Percentiles rank a stretch among this genome's conserved stretches.
phyloP scores from a whole-genome alignment of 148 eudicot species.

The Polygonum aviculare region DNA sequence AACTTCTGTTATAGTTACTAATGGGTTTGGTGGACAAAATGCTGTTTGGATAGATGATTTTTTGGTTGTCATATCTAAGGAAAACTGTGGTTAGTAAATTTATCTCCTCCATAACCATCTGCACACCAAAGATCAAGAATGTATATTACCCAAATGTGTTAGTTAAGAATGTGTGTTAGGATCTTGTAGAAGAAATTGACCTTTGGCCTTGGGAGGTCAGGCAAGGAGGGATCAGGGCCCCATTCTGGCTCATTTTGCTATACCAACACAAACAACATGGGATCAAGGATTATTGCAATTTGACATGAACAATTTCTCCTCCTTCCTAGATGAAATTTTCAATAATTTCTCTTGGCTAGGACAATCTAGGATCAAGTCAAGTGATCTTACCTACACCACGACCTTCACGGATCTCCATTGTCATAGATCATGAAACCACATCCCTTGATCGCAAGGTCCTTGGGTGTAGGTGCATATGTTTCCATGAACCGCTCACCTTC shows the following conservation, averaged over 20 bases:
- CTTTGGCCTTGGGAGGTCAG: conserved; percentile 43
- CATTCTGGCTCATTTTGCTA: conserved; percentile 54
- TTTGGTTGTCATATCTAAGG: conserved; percentile 61
- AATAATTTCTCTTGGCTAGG: not conserved
- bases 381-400: too few species aligned
- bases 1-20: conserved; percentile 66
- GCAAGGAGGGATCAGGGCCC: conserved; percentile 34
- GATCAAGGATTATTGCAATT: not conserved
- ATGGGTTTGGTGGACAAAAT: conserved; percentile 69
- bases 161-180: conserved; percentile 42
- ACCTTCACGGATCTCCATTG: too few species aligned
- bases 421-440: too few species aligned
- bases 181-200: conserved; percentile 63
- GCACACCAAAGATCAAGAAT: not conserved
- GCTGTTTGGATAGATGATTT: conserved; percentile 63
- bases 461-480: too few species aligned
- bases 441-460: too few species aligned
- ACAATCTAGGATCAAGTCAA: too few species aligned
- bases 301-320: conserved; percentile 18
- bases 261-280: conserved; percentile 8
- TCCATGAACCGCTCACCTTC: too few species aligned
- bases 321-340: conserved; percentile 19
- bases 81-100: conserved; percentile 65
- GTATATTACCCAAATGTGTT: not conserved
- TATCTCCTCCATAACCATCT: conserved; percentile 90